phyloP scores from a whole-genome alignment of 768 basidiomycete genomes.

The Leucocoprinus birnbaumii region DNA sequence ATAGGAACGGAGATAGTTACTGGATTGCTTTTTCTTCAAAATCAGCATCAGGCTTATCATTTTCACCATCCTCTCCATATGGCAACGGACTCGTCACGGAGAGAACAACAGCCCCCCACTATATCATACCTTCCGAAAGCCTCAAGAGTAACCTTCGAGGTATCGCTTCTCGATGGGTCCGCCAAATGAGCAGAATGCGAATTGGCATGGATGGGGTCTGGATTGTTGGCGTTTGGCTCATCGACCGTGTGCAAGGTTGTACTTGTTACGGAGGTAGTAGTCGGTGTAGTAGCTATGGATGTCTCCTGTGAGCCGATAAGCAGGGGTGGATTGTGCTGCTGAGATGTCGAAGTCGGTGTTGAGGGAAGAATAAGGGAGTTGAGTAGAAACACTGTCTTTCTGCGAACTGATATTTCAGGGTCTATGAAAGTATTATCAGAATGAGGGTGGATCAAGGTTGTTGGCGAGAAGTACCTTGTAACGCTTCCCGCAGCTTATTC shows the following conservation, averaged over 20 bases:
- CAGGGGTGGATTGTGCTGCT: constrained; percentile 16
- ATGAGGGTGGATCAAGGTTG: neutral
- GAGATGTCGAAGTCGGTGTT: constrained; percentile 13
- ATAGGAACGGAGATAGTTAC: constrained; percentile 27
- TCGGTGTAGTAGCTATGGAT: constrained; percentile 2
- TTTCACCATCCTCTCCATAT: constrained; percentile 66
- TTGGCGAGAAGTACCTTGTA: constrained; percentile 48
- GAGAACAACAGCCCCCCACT: constrained; percentile 44
- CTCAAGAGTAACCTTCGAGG: constrained; percentile 42
- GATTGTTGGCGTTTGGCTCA: neutral
- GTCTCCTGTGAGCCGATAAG: constrained; percentile 7
- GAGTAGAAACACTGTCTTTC: constrained; percentile 78
- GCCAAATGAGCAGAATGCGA: constrained; percentile 66
- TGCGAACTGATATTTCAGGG: constrained; percentile 71
- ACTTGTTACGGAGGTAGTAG: constrained; percentile 10
- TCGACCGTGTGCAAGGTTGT: constrained; percentile 18
- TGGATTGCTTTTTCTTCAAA: constrained; percentile 64
- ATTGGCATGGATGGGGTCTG: constrained; percentile 57
- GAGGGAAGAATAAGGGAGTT: constrained; percentile 63
- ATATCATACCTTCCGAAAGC: constrained; percentile 49
- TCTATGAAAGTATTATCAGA: constrained; percentile 43
- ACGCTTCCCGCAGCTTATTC: constrained; percentile 51
- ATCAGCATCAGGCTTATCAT: constrained; percentile 50
- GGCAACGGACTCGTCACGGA: constrained; percentile 57
- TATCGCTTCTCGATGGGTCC: constrained; percentile 51